Evolutionary conservation across 441 rosid genomes (phyloP), one percentile per base, ranked within the genome.

Genomic region (Pelargonium citronellum): DNA sequence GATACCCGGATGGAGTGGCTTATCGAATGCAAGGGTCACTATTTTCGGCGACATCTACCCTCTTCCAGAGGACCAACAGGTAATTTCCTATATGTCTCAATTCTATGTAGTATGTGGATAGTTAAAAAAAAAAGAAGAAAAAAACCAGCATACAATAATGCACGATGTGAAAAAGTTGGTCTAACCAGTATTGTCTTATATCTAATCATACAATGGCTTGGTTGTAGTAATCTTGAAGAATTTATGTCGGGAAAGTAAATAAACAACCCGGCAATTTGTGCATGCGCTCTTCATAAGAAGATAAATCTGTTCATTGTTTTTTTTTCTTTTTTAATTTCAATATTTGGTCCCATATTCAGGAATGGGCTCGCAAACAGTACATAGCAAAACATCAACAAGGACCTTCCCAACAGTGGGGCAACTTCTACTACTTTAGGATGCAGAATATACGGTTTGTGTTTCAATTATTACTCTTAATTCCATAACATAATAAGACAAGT

Each of bases 1-100:
- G 99, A 87, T 95, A 67, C 98, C 97, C 9, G 98, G 98, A 67
- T 90, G 98, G 97, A 95, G 96, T 80, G 85, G 97, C 86, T 88
- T 95, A 80, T 95, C 98, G 20, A 95, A 95, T 79, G 99, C 99
- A 34, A 88, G 98, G 69, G 99, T 92, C 72, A 92, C 99, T 63
- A 83, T 95, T 41, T 95, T 95, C 81, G 99, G 99, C 12, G 98
- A 95, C 77, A 87, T 92, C 39, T 82, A 84, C 82, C 99, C 99
- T 16, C 91, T 95, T 76, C 86, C 90, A 27, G 89, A 88, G 77
- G 77, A 86, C 74, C 89, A 90, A 79, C 98, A 95, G 95, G 99
- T 91, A 11, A 3, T 58, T 70, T 46, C 70, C 66, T 67, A 53
- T 51, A 0, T 51, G 15, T 2, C 5, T 61, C 4, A 51, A 4